Evolutionary conservation across 2,329 filamentous ascomycete genomes (phyloP).

Genomic region (Ascochyta pisi): DNA sequence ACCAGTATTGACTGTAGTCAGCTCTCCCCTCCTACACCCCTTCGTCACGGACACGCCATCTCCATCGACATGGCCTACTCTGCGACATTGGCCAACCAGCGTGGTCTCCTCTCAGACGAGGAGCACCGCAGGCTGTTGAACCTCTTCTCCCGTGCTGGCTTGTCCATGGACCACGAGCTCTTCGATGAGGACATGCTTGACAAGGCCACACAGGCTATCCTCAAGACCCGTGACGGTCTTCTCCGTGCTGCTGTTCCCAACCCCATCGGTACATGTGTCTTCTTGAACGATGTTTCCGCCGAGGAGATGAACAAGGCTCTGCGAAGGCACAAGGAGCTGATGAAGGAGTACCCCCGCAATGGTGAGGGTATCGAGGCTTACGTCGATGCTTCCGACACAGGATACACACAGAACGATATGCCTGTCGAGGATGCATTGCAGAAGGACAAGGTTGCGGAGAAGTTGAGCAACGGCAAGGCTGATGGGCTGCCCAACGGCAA

Average conservation of each 20-base stretch:
- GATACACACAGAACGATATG: constrained; percentile 59
- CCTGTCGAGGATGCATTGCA: constrained; percentile 44
- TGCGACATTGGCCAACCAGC: constrained; percentile 69
- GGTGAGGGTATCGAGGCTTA: constrained; percentile 73
- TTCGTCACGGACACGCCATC: constrained; percentile 76
- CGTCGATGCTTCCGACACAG: constrained; percentile 73
- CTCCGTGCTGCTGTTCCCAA: constrained; percentile 72
- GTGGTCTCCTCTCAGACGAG: constrained; percentile 65
- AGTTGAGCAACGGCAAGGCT: constrained; percentile 32
- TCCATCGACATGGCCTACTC: constrained; percentile 80
- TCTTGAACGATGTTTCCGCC: constrained; percentile 70
- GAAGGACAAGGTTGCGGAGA: constrained; percentile 32
- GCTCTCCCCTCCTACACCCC: constrained; percentile 70
- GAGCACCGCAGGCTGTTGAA: constrained; percentile 70
- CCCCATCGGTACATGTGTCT: constrained; percentile 70
- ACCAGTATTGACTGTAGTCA: constrained; percentile 42
- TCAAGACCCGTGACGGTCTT: constrained; percentile 73
- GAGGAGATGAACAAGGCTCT: constrained; percentile 69
- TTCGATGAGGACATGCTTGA: constrained; percentile 72
- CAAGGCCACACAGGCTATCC: constrained; percentile 70
- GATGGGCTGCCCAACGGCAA: constrained; percentile 27
- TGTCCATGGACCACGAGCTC: constrained; percentile 73
- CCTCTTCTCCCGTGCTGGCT: constrained; percentile 72
- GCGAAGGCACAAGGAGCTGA: constrained; percentile 67
- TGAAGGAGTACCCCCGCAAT: constrained; percentile 67